Evolutionary conservation across 2,329 filamentous ascomycete genomes (phyloP), one percentile per base, ranked within the genome.

Genomic region (Apiospora arundinis): DNA sequence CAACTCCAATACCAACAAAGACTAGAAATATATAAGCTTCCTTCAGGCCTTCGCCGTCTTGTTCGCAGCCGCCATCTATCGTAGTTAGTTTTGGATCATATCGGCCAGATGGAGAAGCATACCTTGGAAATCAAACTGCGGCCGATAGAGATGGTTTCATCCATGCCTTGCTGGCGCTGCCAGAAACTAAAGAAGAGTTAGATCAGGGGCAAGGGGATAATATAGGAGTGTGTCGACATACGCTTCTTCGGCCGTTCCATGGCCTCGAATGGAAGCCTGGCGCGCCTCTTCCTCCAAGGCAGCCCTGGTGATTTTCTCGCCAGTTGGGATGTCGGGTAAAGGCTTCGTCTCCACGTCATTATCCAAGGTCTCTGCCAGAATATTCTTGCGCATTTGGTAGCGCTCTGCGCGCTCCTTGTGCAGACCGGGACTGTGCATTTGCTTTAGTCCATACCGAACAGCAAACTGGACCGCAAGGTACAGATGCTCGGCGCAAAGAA

Each of bases 401-500:
- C 94, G 89, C 80, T 97, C 93, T 4, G 90, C 90, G 18, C 93
- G 89, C 82, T 97, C 95, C 81, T 94, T 95, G 77, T 97, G 93
- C 71, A 95, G 85, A 0, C 95, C 95, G 0, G 94, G 93, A 66
- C 92, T 95, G 77, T 98, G 95, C 69, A 98, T 84, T 80, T 95
- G 96, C 72, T 86, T 86, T 76, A 99, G 89, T 4, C 91, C 91
- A 69, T 90, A 88, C 52, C 92, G 90, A 5, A 98, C 92, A 0
- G 87, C 88, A 73, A 92, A 87, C 77, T 95, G 92, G 1, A 93
- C 88, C 2, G 91, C 85, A n/a, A 99, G 89, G 80, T 97, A 98
- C 21, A 95, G 83, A 79, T 99, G 95, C 80, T 99, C 96, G 0
- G 94, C 91, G 75, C 97, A 89, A 76, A 98, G 89, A 71, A 99